Base-by-base conservation (phyloP, 306 rosid genomes). In the Comarum palustre region DNA sequence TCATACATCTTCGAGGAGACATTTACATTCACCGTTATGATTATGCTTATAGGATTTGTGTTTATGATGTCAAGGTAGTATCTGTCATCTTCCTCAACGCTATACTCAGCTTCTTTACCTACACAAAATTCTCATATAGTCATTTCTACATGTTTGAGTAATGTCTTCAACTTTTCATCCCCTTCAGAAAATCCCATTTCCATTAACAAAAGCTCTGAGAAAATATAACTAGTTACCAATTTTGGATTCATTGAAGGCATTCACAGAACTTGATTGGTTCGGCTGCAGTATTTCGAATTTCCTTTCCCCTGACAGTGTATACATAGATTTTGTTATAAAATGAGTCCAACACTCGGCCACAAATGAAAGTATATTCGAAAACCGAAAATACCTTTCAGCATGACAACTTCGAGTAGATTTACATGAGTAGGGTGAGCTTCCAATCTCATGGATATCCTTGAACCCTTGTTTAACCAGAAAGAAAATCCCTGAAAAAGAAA, bases 401-500 rank as follows among this genome's bases (percentile, higher is more conserved):
- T 83, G 27, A 84, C 24, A 38, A 84, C 87, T 73, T 83, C 79
- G 2, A 86, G 80, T 48, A 74, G 75, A 71, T 77, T 79, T 64
- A 87, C 14, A 51, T 13, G 59, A 46, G 77, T 77, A n/a, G 81
- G 72, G 1, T 77, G 87, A 77, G 91, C 86, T 80, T 89, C 87
- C 88, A 86, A 80, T 74, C 85, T 87, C 79, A 86, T 69, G 52
- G 43, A 70, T 20, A 92, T 78, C 8, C 66, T 83, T 13, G 97
- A 89, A 63, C 97, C 97, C 70, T 80, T 77, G 83, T 89, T 92
- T 69, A 89, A 61, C 96, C 97, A 92, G 76, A 83, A 66, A 25
- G 89, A 82, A 86, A 77, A 85, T 1, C 90, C 91, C 97, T 87
- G 82, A 45, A 68, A 22, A 29, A 55, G 4, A 4, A 3, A 3